These are phyloP conservation scores for Aspergillus tanneri DNA, from an alignment of 2,329 filamentous ascomycete genomes.

Conservation along the genomic window DNA sequence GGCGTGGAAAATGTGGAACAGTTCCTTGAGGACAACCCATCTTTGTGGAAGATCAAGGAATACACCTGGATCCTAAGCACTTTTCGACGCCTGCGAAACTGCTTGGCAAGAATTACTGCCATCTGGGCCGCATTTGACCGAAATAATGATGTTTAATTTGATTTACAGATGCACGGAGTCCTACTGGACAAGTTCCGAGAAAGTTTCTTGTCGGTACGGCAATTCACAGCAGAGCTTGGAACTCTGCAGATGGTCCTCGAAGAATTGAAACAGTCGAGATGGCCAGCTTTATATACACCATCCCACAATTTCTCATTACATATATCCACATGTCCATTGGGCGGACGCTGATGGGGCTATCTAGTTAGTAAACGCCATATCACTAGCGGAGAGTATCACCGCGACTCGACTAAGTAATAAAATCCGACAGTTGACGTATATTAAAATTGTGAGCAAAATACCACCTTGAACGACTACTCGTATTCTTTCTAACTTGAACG, in stretches of 20 bases:
- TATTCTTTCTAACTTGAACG: background rate
- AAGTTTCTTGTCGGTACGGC: slow-evolving; percentile 3
- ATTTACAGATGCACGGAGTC: slow-evolving; percentile 5
- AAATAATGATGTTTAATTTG: slow-evolving; percentile 11
- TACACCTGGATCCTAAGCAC: slow-evolving; percentile 6
- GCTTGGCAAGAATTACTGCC: background rate
- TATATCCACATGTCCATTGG: background rate
- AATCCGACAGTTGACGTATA: slow-evolving; percentile 14
- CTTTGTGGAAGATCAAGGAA: slow-evolving; percentile 4
- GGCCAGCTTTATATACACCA: slow-evolving; percentile 1
- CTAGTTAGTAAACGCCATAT: slow-evolving; percentile 15
- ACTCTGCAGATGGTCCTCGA: background rate
- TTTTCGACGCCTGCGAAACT: slow-evolving; percentile 4
- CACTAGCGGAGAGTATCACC: slow-evolving; percentile 15
- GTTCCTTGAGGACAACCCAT: slow-evolving; percentile 5
- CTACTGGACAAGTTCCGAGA: slow-evolving; percentile 9
- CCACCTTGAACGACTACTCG: too few species aligned
- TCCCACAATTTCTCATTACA: background rate
- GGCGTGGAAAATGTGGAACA: background rate
- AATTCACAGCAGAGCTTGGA: slow-evolving; percentile 5
- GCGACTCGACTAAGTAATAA: slow-evolving; percentile 15
- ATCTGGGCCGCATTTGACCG: background rate
- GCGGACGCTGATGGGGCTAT: too few species aligned
- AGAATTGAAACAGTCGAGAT: slow-evolving; percentile 7
- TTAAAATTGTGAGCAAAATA: slow-evolving; percentile 11